Evolutionary conservation across 768 basidiomycete species (phyloP).

Genomic region (Tulasnella sp.): DNA sequence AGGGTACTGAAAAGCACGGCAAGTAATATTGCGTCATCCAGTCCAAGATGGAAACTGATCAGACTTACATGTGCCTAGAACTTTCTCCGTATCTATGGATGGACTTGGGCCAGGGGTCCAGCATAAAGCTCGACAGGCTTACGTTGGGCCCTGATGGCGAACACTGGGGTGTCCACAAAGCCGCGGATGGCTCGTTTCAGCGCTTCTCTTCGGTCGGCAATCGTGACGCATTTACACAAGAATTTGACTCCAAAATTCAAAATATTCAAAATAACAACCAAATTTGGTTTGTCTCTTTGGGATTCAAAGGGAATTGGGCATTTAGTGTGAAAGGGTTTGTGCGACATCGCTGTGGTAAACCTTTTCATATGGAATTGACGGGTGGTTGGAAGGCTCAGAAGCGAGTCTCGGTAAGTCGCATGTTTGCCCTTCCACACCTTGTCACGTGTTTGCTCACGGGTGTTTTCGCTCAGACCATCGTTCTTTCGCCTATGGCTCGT

Average conservation of each 20-base stretch:
- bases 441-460: neutral
- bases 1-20: constrained; percentile 17
- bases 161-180: constrained; percentile 12
- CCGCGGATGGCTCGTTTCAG: neutral
- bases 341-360: neutral
- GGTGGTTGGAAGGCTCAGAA: neutral
- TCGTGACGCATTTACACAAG: neutral
- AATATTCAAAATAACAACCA: neutral
- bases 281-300: neutral
- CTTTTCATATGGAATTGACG: neutral
- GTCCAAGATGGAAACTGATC: neutral
- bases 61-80: neutral
- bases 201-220: neutral
- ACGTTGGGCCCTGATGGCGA: neutral
- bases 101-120: neutral
- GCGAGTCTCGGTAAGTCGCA: neutral
- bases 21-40: neutral
- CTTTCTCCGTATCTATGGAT: neutral
- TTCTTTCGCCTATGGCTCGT: neutral
- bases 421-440: neutral
- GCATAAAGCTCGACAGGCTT: neutral
- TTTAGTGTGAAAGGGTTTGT: neutral
- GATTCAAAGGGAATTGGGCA: neutral
- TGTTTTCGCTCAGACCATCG: neutral
- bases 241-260: neutral